Evolutionary conservation across 805 yeast genomes (phyloP).

Genomic region (Candida dendrica): DNA sequence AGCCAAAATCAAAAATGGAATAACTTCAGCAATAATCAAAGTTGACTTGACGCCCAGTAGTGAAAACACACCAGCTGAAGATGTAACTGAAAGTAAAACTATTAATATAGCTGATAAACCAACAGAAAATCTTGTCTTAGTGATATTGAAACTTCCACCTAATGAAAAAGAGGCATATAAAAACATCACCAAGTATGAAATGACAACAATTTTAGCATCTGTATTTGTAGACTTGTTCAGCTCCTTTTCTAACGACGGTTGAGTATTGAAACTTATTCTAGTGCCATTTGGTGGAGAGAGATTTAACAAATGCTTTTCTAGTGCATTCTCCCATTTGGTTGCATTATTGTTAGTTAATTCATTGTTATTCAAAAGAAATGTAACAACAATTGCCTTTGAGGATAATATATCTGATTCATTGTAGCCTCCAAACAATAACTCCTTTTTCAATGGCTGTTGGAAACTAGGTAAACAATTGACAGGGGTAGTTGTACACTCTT

Average conservation of each 20-base stretch:
- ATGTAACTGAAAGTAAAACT: conserved; percentile 70
- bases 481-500: conserved; percentile 67
- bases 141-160: conserved; percentile 40
- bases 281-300: conserved; percentile 48
- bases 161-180: conserved; percentile 79
- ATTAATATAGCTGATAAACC: conserved; percentile 83
- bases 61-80: conserved; percentile 80
- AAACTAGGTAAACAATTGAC: conserved; percentile 86
- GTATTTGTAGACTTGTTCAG: conserved; percentile 75
- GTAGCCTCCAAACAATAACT: conserved; percentile 61
- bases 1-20: conserved; percentile 87
- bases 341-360: conserved; percentile 32
- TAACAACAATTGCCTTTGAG: conserved; percentile 69
- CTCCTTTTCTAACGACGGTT: conserved; percentile 78
- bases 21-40: conserved; percentile 90
- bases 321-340: conserved; percentile 58
- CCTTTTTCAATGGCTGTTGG: conserved; percentile 80
- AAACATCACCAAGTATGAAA: conserved; percentile 84
- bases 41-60: conserved; percentile 78
- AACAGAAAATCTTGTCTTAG: conserved; percentile 58
- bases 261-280: conserved; percentile 69
- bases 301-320: conserved; percentile 47
- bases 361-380: conserved; percentile 58
- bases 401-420: conserved; percentile 41
- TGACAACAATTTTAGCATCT: conserved; percentile 59